Base-by-base conservation (phyloP, 345 rosid species). In the Populus ilicifolia region DNA sequence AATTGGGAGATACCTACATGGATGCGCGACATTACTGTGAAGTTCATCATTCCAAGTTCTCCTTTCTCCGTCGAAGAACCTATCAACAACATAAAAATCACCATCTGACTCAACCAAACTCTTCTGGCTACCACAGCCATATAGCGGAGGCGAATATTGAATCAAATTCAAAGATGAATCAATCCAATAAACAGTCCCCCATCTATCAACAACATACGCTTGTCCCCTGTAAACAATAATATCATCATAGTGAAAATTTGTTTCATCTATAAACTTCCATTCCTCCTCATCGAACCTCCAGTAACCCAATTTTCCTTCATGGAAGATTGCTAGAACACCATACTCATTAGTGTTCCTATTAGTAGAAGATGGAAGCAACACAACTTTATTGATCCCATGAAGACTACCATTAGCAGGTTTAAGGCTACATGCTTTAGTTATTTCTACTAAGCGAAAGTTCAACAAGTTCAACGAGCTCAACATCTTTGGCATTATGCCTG, bases 51-150 rank as follows among this genome's bases (percentile, higher is more conserved):
- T 20, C 80, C 70, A 59, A 23, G 30, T 39, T 63, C 74, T 71
- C 63, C 73, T 27, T 11, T 23, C 71, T 7, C 76, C 63, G 39
- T 71, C 79, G 12, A 80, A 66, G 41, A 75, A 80, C 72, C 77
- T 43, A 63, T 81, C 80, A 11, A 81, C 83, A 6, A 81, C 69
- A 29, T 72, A 81, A 59, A 81, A 73, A 77, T 81, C 71, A 0
- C 83, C 83, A 48, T 73, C 43, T 8, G 80, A 81, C 46, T 81
- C 80, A 56, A 81, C 83, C 69, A 81, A 48, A 69, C 73, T 67
- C 67, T 81, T 81, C 78, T 61, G 43, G 6, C 27, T 23, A 61
- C 78, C 80, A 64, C 74, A 59, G 4, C 78, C 75, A 14, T 23
- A 69, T 10, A 73, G 27, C 9, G 78, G 50, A 54, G 80, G 80